Conservation (phyloP, 2,329 filamentous ascomycete genomes). For the Fusarium albidum region DNA sequence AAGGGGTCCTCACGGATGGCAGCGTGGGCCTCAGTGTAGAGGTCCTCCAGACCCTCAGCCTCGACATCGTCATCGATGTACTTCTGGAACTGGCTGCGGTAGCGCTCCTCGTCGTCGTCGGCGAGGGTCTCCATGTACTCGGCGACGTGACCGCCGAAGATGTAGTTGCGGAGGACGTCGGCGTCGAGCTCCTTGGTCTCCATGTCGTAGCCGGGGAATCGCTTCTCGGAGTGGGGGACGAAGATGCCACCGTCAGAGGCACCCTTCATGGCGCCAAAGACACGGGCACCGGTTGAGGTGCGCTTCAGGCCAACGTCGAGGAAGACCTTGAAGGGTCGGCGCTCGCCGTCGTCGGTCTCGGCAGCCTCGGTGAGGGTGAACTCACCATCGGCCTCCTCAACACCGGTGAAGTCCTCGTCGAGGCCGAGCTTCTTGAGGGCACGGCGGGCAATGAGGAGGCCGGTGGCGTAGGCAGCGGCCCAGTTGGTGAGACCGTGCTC, state of each 20-base stretch:
- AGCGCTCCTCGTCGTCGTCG: constrained; percentile 99
- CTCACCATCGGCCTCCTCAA: constrained; percentile 97
- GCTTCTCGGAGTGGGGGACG: constrained; percentile 98
- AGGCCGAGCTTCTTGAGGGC: constrained; percentile 96
- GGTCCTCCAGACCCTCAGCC: constrained; percentile 95
- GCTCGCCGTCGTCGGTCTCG: constrained; percentile 89
- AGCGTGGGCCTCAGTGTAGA: constrained; percentile 94
- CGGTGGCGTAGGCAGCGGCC: constrained; percentile 95
- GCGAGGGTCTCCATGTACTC: constrained; percentile 99
- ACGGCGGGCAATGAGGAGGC: constrained; percentile 96
- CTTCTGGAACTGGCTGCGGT: constrained; percentile 96
- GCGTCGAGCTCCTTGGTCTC: constrained; percentile 98
- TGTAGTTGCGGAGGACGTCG: constrained; percentile 98
- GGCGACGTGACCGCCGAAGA: constrained; percentile 96
- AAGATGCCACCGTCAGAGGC: constrained; percentile 97
- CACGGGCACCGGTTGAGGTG: constrained; percentile 97
- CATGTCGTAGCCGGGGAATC: constrained; percentile 98
- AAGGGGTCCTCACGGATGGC: constrained; percentile 97
- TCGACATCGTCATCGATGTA: constrained; percentile 98
- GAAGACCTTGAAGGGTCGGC: constrained; percentile 99
- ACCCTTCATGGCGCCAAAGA: constrained; percentile 99
- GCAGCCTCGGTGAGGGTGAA: constrained; percentile 94
- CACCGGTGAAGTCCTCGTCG: constrained; percentile 91
- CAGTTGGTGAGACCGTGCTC: constrained; percentile 99
- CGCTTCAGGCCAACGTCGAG: constrained; percentile 97